Evolutionary conservation across 2,329 filamentous ascomycete genomes (phyloP).

Genomic region (Diaporthe caulivora): DNA sequence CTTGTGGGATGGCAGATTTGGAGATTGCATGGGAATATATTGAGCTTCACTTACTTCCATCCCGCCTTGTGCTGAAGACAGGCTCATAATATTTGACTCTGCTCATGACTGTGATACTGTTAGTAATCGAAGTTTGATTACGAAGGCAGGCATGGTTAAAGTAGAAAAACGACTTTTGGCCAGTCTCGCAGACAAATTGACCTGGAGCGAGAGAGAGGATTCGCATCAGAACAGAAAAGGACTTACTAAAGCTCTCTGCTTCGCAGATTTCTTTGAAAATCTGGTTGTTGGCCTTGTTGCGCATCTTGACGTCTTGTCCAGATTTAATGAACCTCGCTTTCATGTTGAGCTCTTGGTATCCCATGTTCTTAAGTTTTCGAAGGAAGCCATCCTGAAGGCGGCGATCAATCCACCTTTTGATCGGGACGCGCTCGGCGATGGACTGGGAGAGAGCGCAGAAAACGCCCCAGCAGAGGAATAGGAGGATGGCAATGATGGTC

Average conservation of each 20-base stretch:
- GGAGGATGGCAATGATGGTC: background rate
- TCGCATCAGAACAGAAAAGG: no score
- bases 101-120: background rate
- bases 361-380: constrained; percentile 15
- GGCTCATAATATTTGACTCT: constrained; percentile 11
- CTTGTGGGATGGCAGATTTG: background rate
- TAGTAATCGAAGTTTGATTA: background rate
- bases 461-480: constrained; percentile 21
- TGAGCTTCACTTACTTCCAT: background rate
- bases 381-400: constrained; percentile 15
- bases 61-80: background rate
- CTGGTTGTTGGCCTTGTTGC: constrained; percentile 16
- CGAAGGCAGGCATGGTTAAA: background rate
- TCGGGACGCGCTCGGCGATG: constrained; percentile 10
- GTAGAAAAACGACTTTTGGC: background rate
- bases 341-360: background rate
- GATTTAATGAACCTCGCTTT: background rate
- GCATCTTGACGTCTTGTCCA: constrained; percentile 17
- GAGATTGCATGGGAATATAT: background rate
- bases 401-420: constrained; percentile 12
- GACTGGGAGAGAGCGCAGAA: constrained; percentile 21
- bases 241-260: constrained; percentile 9
- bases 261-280: constrained; percentile 20
- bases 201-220: background rate
- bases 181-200: background rate